Evolutionary conservation across 2,329 filamentous ascomycete genomes (phyloP), one percentile per base, ranked within the genome.

Genomic region (Ceratocystis harringtonii): DNA sequence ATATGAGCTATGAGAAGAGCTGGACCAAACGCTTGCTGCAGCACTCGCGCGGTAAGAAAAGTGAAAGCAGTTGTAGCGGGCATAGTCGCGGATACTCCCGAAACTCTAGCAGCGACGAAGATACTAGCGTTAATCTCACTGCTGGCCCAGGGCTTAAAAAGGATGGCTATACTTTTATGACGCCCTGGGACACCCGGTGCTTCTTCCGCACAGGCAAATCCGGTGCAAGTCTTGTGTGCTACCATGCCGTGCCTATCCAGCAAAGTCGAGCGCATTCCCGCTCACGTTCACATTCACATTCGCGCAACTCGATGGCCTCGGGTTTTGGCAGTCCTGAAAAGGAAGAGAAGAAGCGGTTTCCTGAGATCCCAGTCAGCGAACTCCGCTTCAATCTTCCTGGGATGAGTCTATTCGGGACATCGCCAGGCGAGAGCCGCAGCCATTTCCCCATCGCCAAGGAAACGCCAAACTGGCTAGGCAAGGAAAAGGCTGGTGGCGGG

Each of bases 351-450:
- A 52, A 28, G 48, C 66, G 61, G 6, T 63, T 48, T 19, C 63
- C 48, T 2, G 66, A 65, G n/a, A 60, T 80, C 19, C 68, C 78
- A 0, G 83, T 95, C 30, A 95, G 90, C 73, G 92, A 96, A 74
- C 78, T 97, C 67, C 85, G 92, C 19, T 96, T 96, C 79, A 96
- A 95, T 72, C 81, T 96, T 0, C 91, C 90, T 0, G 83, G 81
- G 61, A 73, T 76, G 17, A 78, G 83, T 41, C 66, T 82, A 2
- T 78, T 82, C 60, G 69, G 70, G 64, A 73, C 75, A 36, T 69
- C 74, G 22, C 77, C 78, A 8, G 78, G 76, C 8, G 73, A 61
- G 57, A 30, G 19, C 22, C 41, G 45, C 17, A n/a, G 43, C 25
- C 43, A 50, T 5, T 81, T 69, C 2, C 72, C 75, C 2, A 75